Conservation (phyloP, 1,284 basidiomycete genomes). For the Ustilago loliicola region DNA sequence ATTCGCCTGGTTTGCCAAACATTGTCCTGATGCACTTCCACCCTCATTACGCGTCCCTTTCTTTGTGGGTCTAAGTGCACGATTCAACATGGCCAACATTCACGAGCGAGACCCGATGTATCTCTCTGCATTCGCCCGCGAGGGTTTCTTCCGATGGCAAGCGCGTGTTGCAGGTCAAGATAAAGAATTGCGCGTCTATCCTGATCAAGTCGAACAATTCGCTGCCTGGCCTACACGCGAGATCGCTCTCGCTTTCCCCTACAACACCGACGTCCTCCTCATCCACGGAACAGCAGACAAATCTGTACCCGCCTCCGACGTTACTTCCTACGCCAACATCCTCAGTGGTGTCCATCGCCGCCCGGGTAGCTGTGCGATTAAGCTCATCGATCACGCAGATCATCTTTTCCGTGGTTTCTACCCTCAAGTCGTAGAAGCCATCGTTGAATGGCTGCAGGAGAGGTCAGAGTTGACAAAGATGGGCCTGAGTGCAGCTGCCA, state of each 20-base stretch:
- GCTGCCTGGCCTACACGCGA: conserved; percentile 46
- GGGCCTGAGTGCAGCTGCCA: conserved; percentile 40
- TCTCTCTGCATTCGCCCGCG: conserved; percentile 40
- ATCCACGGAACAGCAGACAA: conserved; percentile 59
- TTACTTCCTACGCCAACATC: conserved; percentile 46
- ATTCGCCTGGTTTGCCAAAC: conserved; percentile 48
- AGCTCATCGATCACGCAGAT: conserved; percentile 58
- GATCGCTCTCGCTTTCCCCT: conserved; percentile 46
- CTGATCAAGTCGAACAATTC: conserved; percentile 55
- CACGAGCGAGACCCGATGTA: conserved; percentile 53
- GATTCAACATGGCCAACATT: conserved; percentile 59
- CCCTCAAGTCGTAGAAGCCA: conserved; percentile 55
- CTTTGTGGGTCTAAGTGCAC: conserved; percentile 72
- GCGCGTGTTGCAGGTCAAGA: conserved; percentile 55
- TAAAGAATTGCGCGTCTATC: conserved; percentile 47
- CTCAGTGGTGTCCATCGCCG: conserved; percentile 31
- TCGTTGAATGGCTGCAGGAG: conserved; percentile 48
- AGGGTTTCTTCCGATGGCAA: conserved; percentile 58
- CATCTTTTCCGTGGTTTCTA: conserved; percentile 57
- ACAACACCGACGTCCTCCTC: conserved; percentile 53
- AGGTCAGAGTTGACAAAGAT: conserved; percentile 33
- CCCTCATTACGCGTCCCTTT: conserved; percentile 71
- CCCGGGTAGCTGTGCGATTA: conserved; percentile 42
- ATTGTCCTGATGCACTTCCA: conserved; percentile 32
- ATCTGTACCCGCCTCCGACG: conserved; percentile 54